These are phyloP conservation scores for Margaritispora aquatica DNA, from an alignment of 495 filamentous ascomycete genomes.

Conservation along the genomic window DNA sequence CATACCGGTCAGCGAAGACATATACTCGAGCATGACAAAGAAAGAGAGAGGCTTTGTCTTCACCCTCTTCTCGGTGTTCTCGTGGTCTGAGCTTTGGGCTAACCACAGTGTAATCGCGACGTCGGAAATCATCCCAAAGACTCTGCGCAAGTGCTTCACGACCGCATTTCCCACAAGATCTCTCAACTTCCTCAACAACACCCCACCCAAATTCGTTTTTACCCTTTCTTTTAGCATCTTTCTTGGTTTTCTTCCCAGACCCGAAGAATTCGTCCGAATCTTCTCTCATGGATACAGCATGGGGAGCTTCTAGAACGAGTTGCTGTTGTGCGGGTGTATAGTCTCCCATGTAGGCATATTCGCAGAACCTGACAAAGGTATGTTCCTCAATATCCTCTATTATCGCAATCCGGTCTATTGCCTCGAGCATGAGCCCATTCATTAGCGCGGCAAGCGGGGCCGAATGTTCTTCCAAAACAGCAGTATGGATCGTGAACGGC, in stretches of 20 bases:
- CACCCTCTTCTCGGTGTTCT: neutral
- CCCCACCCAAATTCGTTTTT: neutral
- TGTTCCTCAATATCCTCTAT: slow-evolving; percentile 18
- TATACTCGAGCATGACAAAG: slow-evolving; percentile 14
- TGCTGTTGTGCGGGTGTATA: slow-evolving; percentile 11
- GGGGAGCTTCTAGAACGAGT: neutral
- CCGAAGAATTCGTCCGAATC: neutral
- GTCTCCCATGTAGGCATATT: slow-evolving; percentile 20
- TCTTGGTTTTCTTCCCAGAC: neutral
- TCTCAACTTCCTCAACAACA: neutral
- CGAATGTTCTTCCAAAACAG: slow-evolving; percentile 17
- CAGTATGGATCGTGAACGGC: slow-evolving; percentile 15
- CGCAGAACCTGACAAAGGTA: slow-evolving; percentile 21
- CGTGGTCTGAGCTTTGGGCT: slow-evolving; percentile 7
- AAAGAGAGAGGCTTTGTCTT: slow-evolving; percentile 5
- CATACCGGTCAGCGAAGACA: slow-evolving; percentile 16
- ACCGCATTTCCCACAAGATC: too few relatives aligned
- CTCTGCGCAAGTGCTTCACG: neutral
- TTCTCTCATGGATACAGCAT: neutral
- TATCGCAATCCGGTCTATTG: slow-evolving; percentile 9
- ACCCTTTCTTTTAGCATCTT: neutral
- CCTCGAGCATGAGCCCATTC: slow-evolving; percentile 19
- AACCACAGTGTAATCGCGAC: slow-evolving; percentile 4
- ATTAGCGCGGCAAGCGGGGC: slow-evolving; percentile 14
- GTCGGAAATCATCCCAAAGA: slow-evolving; percentile 5